Evolutionary conservation across 768 basidiomycete species (phyloP).

Genomic region (Lactarius sanguifluus): DNA sequence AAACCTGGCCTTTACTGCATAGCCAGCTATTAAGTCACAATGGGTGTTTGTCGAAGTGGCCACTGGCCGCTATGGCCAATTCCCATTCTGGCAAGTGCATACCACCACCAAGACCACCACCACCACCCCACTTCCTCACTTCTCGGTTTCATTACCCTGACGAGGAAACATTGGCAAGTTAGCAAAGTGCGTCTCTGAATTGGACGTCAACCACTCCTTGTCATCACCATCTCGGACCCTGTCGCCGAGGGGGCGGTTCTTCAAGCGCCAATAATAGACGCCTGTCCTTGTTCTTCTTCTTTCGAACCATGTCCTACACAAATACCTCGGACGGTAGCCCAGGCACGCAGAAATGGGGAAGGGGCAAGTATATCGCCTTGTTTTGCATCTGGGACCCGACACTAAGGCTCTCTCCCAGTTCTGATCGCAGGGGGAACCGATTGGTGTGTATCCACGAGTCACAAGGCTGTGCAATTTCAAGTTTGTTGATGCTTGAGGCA

Average conservation of each 20-base stretch:
- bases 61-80: background rate
- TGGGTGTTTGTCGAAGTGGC: background rate
- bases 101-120: no score
- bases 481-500: conserved; percentile 9
- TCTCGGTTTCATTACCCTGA: background rate
- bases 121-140: background rate
- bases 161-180: background rate
- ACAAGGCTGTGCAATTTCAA: conserved; percentile 26
- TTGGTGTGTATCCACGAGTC: conserved; percentile 56
- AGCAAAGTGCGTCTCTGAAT: background rate
- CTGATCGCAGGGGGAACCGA: conserved; percentile 85
- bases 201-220: background rate
- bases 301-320: conserved; percentile 27
- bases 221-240: background rate
- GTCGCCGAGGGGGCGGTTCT: conserved; percentile 16
- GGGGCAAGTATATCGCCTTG: conserved; percentile 23
- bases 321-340: conserved; percentile 20
- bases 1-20: background rate
- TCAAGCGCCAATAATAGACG: conserved; percentile 22
- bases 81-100: background rate
- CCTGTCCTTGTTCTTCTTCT: conserved; percentile 21
- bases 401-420: conserved; percentile 46
- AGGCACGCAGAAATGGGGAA: conserved; percentile 29
- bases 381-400: conserved; percentile 21
- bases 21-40: no score